Conservation (phyloP, 768 basidiomycete species). For the Macrocybe gigantea region DNA sequence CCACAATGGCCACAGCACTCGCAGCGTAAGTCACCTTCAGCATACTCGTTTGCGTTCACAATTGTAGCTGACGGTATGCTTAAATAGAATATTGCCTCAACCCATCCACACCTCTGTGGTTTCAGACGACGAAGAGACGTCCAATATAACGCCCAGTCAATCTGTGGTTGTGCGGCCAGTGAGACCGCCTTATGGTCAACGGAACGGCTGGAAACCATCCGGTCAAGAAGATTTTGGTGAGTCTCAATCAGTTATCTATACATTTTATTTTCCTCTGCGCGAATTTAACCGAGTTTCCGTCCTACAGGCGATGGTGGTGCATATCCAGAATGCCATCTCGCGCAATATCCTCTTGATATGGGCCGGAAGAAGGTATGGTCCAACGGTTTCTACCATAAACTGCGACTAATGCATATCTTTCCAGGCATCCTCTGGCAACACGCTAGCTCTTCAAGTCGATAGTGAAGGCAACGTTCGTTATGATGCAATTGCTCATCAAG, state of each 20-base stretch:
- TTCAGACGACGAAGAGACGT: constrained; percentile 57
- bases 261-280: not conserved
- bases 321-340: constrained; percentile 93
- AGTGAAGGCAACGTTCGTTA: constrained; percentile 95
- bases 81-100: constrained; percentile 58
- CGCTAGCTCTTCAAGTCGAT: constrained; percentile 94
- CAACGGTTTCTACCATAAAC: constrained; percentile 1
- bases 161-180: constrained; percentile 42
- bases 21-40: constrained; percentile 55
- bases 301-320: constrained; percentile 73
- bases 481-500: constrained; percentile 95
- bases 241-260: constrained; percentile 16
- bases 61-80: constrained; percentile 5
- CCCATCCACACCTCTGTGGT: constrained; percentile 49
- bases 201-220: constrained; percentile 81
- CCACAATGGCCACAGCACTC: constrained; percentile 49
- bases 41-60: not conserved
- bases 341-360: constrained; percentile 95
- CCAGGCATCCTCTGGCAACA: constrained; percentile 88
- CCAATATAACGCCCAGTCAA: constrained; percentile 23
- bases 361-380: constrained; percentile 84
- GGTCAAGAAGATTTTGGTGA: constrained; percentile 80
- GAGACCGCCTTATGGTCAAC: constrained; percentile 82
- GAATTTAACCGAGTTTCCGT: not conserved
- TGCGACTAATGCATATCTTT: constrained; percentile 2